These are phyloP conservation scores for Leccinum aurantiacum DNA, from an alignment of 768 basidiomycete genomes.

Conservation along the genomic window DNA sequence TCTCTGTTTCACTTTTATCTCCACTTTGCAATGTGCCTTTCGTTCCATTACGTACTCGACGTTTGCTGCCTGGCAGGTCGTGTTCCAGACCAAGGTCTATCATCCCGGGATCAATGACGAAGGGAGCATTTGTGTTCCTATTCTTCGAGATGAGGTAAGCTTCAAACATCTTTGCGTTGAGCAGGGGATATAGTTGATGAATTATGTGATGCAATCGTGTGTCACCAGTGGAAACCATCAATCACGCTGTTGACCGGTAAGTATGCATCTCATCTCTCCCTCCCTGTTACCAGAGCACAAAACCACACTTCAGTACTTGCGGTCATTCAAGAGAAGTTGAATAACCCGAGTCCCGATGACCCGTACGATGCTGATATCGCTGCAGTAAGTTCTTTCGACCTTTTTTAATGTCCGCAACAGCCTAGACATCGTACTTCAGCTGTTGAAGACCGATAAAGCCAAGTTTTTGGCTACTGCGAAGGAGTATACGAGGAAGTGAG, in stretches of 20 bases:
- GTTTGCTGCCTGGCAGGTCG: conserved; percentile 50
- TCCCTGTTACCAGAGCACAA: conserved; percentile 9
- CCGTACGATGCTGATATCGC: conserved; percentile 89
- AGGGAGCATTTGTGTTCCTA: conserved; percentile 80
- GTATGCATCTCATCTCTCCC: conserved; percentile 14
- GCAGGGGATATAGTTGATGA: conserved; percentile 7
- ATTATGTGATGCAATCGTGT: conserved; percentile 5
- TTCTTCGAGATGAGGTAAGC: conserved; percentile 76
- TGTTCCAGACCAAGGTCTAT: conserved; percentile 84
- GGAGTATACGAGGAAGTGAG: conserved; percentile 84
- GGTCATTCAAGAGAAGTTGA: conserved; percentile 80
- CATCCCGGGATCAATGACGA: conserved; percentile 92
- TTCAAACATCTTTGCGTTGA: background rate
- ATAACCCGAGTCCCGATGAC: conserved; percentile 86
- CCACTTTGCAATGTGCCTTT: background rate
- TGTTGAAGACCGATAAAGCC: conserved; percentile 72
- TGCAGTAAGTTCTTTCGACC: conserved; percentile 49
- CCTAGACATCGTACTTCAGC: conserved; percentile 37
- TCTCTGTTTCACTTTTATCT: background rate
- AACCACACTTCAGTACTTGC: conserved; percentile 53
- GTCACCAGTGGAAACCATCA: conserved; percentile 78
- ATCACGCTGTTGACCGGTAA: conserved; percentile 69
- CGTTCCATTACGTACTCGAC: conserved; percentile 21
- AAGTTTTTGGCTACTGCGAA: conserved; percentile 78
- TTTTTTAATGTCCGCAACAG: background rate